A percentile compares a stretch with the other conserved stretches of the same genome.
Conservation (phyloP, 169 alveolate genomes). For the Cryptosporidium sp. region DNA sequence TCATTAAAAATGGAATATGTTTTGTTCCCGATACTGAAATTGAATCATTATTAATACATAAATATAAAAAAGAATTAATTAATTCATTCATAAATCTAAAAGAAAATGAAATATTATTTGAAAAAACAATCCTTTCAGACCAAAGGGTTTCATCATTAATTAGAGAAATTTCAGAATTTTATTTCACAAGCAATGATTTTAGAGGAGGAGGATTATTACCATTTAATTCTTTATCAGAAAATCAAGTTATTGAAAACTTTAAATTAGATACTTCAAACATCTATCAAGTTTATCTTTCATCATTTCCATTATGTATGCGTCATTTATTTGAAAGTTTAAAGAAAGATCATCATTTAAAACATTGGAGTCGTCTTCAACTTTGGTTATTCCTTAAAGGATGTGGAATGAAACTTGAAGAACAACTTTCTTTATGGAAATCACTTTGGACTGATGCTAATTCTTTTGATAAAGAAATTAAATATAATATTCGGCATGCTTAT, state of each 20-base stretch:
- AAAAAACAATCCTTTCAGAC: constrained; percentile 56
- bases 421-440: constrained; percentile 85
- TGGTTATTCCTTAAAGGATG: constrained; percentile 92
- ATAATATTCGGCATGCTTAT: constrained; percentile 92
- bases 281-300: constrained; percentile 79
- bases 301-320: constrained; percentile 94
- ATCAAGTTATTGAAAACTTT: not conserved
- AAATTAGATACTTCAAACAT: constrained; percentile 47
- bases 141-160: constrained; percentile 57
- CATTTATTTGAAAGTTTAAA: constrained; percentile 85
- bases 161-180: constrained; percentile 19
- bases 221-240: not conserved
- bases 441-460: constrained; percentile 87
- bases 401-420: constrained; percentile 90
- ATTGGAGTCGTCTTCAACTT: constrained; percentile 89
- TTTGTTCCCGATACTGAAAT: constrained; percentile 65
- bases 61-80: constrained; percentile 14
- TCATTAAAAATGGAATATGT: constrained; percentile 57
- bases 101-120: constrained; percentile 46
- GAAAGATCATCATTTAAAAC: constrained; percentile 87
- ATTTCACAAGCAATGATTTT: constrained; percentile 5
- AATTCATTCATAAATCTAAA: constrained; percentile 36
- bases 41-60: constrained; percentile 31
- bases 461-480: constrained; percentile 90
- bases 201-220: not conserved